Conservation (phyloP, 177 flowering plant species). For the Vitis hybrid region DNA sequence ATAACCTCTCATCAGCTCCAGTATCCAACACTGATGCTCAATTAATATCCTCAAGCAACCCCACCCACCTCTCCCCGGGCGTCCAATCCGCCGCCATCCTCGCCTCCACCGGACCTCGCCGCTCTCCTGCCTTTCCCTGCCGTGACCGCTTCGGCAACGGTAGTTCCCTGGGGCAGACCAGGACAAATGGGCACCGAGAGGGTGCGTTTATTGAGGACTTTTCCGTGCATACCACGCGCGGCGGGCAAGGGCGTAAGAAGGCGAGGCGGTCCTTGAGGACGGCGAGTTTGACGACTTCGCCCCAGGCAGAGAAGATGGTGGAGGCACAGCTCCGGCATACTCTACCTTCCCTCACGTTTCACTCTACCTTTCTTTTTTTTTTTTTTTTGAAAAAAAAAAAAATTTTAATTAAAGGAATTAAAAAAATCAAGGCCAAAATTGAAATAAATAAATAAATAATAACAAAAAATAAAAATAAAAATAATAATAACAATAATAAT, state of each 20-base stretch:
- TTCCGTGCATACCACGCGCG: constrained; percentile 62
- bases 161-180: constrained; percentile 73
- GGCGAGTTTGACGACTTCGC: constrained; percentile 86
- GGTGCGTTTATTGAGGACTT: constrained; percentile 67
- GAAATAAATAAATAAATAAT: too few species aligned
- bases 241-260: constrained; percentile 71
- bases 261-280: constrained; percentile 70
- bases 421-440: too few species aligned
- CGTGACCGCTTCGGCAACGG: constrained; percentile 40
- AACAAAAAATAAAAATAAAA: too few species aligned
- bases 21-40: constrained; percentile 76
- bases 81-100: constrained; percentile 15
- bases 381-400: too few species aligned
- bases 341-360: too few species aligned
- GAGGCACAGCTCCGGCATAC: too few species aligned
- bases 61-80: constrained; percentile 23
- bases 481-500: too few species aligned
- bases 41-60: constrained; percentile 41
- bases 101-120: constrained; percentile 6
- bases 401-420: too few species aligned
- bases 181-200: constrained; percentile 66
- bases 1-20: constrained; percentile 61
- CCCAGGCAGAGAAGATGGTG: constrained; percentile 97
- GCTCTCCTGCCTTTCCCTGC: constrained; percentile 26
- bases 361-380: too few species aligned